phyloP scores from a whole-genome alignment of 2,329 filamentous ascomycete species.

The Clarireedia sp. region DNA sequence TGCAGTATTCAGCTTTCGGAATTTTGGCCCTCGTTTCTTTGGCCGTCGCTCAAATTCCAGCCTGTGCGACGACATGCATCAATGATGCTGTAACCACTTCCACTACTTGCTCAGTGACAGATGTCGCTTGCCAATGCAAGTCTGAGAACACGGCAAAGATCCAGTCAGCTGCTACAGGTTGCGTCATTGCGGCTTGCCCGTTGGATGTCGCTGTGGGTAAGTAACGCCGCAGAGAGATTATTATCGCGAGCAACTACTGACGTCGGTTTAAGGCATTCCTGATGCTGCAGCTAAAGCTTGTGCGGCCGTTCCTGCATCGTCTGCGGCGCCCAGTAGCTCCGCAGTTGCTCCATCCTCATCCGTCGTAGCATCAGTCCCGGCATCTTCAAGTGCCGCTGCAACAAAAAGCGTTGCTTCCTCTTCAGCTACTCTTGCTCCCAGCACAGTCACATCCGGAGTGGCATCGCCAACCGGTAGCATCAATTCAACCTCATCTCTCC shows the following conservation, averaged over 20 bases:
- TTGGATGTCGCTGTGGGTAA: conserved; percentile 3
- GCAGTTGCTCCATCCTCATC: neutral
- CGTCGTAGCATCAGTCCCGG: neutral
- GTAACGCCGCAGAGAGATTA: neutral
- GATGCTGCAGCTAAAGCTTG: neutral
- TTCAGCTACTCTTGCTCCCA: neutral
- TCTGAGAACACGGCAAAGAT: neutral
- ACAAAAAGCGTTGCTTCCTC: neutral
- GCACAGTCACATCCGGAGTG: neutral
- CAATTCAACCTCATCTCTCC: neutral
- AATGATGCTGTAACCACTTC: neutral
- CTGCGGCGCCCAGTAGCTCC: neutral
- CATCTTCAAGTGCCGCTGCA: neutral
- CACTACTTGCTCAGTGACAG: conserved; percentile 2
- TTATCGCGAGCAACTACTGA: neutral
- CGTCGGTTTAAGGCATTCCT: neutral
- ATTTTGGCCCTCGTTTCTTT: conserved; percentile 3
- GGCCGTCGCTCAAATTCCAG: conserved; percentile 6
- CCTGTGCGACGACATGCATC: conserved; percentile 6
- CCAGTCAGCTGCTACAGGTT: conserved; percentile 3
- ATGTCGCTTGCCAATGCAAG: conserved; percentile 6
- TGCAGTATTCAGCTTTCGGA: conserved; percentile 6
- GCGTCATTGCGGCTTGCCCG: neutral
- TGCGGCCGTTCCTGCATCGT: neutral
- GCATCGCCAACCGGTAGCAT: conserved; percentile 3